Conservation (phyloP, 305 asterid species). For the Fraxinus paxiana region DNA sequence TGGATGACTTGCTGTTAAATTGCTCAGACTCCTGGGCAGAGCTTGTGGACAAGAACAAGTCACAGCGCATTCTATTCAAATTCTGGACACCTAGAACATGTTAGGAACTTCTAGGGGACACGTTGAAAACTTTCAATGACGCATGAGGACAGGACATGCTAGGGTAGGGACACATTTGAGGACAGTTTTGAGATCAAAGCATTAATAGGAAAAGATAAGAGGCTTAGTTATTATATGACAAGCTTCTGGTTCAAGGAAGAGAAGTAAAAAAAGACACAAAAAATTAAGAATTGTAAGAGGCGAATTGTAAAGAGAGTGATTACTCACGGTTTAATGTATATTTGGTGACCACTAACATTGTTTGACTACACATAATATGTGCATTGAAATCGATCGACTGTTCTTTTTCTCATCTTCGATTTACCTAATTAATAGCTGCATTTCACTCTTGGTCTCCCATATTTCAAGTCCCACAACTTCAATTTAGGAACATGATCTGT, state of each 20-base stretch:
- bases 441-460: background rate
- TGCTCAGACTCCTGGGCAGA: background rate
- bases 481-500: background rate
- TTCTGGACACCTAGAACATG: background rate
- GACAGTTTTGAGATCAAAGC: background rate
- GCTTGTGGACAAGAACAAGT: background rate
- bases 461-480: background rate
- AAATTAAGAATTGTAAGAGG: background rate
- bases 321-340: background rate
- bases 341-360: background rate
- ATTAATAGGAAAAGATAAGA: background rate
- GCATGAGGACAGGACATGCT: background rate
- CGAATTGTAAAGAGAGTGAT: background rate
- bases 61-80: background rate
- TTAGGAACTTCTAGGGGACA: background rate
- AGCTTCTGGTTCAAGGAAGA: background rate
- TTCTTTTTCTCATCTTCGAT: background rate
- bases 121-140: background rate
- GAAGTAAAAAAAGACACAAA: background rate
- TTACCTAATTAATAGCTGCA: background rate
- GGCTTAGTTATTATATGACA: background rate
- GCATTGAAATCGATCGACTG: background rate
- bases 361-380: background rate
- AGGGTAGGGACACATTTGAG: background rate
- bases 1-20: background rate